A percentile compares a stretch with the other conserved stretches of the same genome.
These are phyloP conservation scores for Aspergillus calidoustus DNA, from an alignment of 2,329 filamentous ascomycete genomes.

Conservation along the genomic window DNA sequence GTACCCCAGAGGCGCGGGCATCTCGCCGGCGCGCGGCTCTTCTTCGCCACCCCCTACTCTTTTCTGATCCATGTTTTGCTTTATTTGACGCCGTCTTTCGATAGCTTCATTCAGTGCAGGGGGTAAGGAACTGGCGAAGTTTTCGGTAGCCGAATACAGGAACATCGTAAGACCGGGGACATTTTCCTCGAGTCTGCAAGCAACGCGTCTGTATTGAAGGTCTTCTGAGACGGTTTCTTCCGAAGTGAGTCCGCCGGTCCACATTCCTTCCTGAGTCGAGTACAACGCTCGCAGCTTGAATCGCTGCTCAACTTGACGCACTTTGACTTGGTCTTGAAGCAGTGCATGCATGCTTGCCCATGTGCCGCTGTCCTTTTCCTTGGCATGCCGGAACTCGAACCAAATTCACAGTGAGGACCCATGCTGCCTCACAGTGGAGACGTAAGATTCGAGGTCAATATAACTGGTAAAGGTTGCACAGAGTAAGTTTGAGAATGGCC, in stretches of 20 bases:
- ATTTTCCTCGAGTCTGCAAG: conserved; percentile 2
- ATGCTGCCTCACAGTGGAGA: neutral
- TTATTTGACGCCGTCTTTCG: neutral
- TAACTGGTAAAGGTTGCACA: neutral
- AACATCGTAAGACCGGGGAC: neutral
- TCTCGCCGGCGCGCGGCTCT: neutral
- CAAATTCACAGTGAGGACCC: neutral
- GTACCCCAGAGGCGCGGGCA: neutral
- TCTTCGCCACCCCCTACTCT: neutral
- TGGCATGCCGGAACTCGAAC: neutral
- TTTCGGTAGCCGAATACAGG: neutral
- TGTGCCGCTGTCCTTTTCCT: conserved; percentile 1
- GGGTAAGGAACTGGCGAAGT: neutral
- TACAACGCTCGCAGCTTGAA: neutral
- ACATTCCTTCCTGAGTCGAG: conserved; percentile 8
- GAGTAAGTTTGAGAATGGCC: neutral
- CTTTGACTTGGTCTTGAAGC: conserved; percentile 12
- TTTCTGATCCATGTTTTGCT: neutral
- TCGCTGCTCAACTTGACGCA: neutral
- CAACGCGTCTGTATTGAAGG: neutral
- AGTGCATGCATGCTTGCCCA: conserved; percentile 4
- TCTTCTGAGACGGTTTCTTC: conserved; percentile 1
- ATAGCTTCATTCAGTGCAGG: neutral
- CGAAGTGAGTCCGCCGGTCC: conserved; percentile 3
- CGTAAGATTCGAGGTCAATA: neutral